A percentile compares a stretch with the other conserved stretches of the same genome.
Conservation (phyloP, 2,329 filamentous ascomycete genomes). For the Fusarium torreyae region DNA sequence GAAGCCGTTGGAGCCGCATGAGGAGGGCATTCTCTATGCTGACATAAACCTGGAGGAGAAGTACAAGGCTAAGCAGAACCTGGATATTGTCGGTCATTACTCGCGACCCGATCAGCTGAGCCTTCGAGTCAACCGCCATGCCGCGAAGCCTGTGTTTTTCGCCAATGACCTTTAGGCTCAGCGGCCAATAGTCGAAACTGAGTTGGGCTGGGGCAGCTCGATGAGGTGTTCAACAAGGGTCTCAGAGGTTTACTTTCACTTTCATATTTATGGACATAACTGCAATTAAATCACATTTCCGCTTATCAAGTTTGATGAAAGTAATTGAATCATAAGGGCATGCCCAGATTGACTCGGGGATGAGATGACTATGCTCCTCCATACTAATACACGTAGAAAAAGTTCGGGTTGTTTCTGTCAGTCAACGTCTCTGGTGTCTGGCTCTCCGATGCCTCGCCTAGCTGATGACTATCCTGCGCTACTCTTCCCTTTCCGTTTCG, state of each 20-base stretch:
- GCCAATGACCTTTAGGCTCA: constrained; percentile 9
- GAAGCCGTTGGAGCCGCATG: constrained; percentile 46
- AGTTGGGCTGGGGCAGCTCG: too few relatives aligned
- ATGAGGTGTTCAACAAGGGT: too few relatives aligned
- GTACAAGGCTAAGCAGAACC: constrained; percentile 50
- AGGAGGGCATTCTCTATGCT: constrained; percentile 56
- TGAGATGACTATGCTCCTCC: neutral
- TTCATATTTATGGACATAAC: too few relatives aligned
- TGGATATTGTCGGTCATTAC: constrained; percentile 55
- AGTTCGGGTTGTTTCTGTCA: constrained; percentile 20
- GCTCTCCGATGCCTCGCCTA: neutral
- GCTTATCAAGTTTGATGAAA: too few relatives aligned
- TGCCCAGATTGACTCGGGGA: too few relatives aligned
- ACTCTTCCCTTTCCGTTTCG: constrained; percentile 2
- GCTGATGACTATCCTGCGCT: neutral
- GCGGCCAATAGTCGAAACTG: neutral
- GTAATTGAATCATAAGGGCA: too few relatives aligned
- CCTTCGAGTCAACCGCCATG: constrained; percentile 39
- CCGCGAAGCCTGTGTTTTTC: constrained; percentile 17
- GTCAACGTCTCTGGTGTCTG: neutral
- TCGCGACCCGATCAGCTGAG: constrained; percentile 58
- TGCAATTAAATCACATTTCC: too few relatives aligned
- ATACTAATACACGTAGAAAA: constrained; percentile 7
- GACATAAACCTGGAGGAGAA: constrained; percentile 54
- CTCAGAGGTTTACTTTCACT: too few relatives aligned